Base-by-base conservation (phyloP, 2,329 filamentous ascomycete genomes). In the Aspergillus caelatus region DNA sequence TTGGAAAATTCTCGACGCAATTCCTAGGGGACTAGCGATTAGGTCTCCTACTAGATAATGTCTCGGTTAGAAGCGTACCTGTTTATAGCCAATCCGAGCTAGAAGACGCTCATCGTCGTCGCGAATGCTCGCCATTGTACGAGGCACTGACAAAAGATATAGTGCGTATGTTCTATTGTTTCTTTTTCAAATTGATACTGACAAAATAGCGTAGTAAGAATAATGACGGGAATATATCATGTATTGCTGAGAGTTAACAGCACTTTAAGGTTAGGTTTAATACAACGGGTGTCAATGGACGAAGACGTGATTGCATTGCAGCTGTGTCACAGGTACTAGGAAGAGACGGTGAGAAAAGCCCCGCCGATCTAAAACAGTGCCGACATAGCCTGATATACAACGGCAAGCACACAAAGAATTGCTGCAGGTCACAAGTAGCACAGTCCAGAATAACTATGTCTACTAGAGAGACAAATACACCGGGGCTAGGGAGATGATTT, bases 1-100 rank as follows among this genome's bases (percentile, higher is more conserved):
- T 85, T 87, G 43, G 84, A 88, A 71, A 90, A 89, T 68, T 89
- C 86, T 60, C 88, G 81, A 68, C 81, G 81, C 30, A 89, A 72
- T 72, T 89, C 86, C 87, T 89, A 30, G 21, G 11, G 28, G 28
- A 46, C 34, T 21, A 30, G n/a, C 8, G 3, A 14, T 23, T 46
- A 43, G 32, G 45, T 26, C 41, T 23, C 32, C 30, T 34, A 19
- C 12, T 36, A 48, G 9, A 23, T 52, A 12, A 61, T 32, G 32
- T n/a, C 61, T 41, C 4, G 14, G 50, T n/a, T 28, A 16, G 50
- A 23, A 62, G 77, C 6, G 61, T 76, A 88, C 87, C 76, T 88
- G 87, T 68, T 83, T 86, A 72, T 89, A 89, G 34, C 87, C 87
- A 70, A 89, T 88, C 60, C 85, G 83, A 61, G 85, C 85, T 23